Percentiles rank a stretch among this genome's conserved stretches.
These are phyloP conservation scores for Mycena latifolia DNA, from an alignment of 768 basidiomycete genomes.

Conservation along the genomic window DNA sequence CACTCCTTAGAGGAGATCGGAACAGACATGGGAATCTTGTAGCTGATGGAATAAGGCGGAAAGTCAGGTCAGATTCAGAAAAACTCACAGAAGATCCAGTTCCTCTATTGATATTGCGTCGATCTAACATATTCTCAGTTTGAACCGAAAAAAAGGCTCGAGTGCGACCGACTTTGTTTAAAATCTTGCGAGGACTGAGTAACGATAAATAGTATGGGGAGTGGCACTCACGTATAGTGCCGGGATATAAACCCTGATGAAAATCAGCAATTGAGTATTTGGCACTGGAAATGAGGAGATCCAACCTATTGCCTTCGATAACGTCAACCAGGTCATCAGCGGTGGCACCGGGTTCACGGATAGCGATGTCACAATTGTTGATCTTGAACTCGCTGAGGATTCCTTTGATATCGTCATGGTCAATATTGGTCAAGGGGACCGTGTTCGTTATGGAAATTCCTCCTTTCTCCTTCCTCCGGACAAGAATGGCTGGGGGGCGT, in stretches of 20 bases:
- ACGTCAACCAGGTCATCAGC: conserved; percentile 98
- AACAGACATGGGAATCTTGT: conserved; percentile 96
- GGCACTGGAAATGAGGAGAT: neutral
- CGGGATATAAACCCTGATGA: conserved; percentile 89
- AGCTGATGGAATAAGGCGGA: conserved; percentile 51
- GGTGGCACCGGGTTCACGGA: conserved; percentile 92
- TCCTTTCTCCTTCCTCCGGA: conserved; percentile 91
- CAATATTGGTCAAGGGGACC: conserved; percentile 92
- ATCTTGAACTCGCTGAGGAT: conserved; percentile 93
- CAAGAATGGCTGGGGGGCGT: conserved; percentile 87
- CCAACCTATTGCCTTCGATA: conserved; percentile 92
- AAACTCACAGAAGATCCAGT: conserved; percentile 84
- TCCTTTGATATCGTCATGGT: conserved; percentile 96
- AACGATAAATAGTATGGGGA: neutral
- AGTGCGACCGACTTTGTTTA: conserved; percentile 78
- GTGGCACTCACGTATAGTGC: conserved; percentile 80
- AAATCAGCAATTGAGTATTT: conserved; percentile 2
- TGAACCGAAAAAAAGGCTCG: conserved; percentile 11
- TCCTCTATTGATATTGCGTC: conserved; percentile 99
- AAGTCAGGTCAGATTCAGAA: conserved; percentile 1
- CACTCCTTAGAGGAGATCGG: conserved; percentile 95
- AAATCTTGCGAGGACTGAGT: conserved; percentile 58
- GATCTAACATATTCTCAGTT: conserved; percentile 62
- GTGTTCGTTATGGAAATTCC: conserved; percentile 97
- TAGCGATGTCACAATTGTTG: conserved; percentile 91